These are phyloP conservation scores for Aspergillus brasiliensis DNA, from an alignment of 2,329 filamentous ascomycete genomes.

Conservation along the genomic window DNA sequence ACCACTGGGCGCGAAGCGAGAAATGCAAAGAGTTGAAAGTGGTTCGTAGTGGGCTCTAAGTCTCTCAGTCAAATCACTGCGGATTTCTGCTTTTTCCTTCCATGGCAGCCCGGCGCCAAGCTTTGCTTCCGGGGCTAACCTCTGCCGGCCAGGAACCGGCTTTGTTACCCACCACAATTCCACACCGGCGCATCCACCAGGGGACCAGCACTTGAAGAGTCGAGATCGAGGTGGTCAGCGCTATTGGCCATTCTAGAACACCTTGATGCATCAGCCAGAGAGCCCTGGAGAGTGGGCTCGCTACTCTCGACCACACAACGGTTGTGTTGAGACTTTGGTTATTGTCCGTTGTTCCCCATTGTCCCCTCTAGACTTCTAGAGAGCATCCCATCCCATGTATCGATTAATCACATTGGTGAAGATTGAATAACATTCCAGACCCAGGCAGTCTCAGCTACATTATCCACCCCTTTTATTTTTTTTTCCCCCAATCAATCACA, in stretches of 20 bases:
- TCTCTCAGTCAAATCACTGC: no score
- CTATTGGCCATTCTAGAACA: slow-evolving; percentile 5
- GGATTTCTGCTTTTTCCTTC: not conserved
- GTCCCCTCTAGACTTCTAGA: not conserved
- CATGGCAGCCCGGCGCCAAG: slow-evolving; percentile 17
- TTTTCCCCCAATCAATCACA: not conserved
- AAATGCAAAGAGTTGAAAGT: not conserved
- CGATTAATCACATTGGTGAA: not conserved
- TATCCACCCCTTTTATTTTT: not conserved
- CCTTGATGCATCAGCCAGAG: not conserved
- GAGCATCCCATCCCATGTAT: slow-evolving; percentile 4
- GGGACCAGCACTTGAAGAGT: not conserved
- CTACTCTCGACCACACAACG: not conserved
- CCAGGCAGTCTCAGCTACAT: not conserved
- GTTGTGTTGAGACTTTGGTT: not conserved
- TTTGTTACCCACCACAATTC: slow-evolving; percentile 11
- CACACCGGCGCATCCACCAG: not conserved
- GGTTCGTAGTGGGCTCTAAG: not conserved
- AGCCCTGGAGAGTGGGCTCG: not conserved
- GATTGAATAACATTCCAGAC: not conserved
- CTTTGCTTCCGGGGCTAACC: slow-evolving; percentile 17
- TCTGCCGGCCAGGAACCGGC: slow-evolving; percentile 4
- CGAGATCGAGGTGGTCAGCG: not conserved
- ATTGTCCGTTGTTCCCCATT: slow-evolving; percentile 7
- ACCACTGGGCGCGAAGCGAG: not conserved